Base-by-base conservation (phyloP, 768 basidiomycete genomes). In the Pleurotus cornucopiae region DNA sequence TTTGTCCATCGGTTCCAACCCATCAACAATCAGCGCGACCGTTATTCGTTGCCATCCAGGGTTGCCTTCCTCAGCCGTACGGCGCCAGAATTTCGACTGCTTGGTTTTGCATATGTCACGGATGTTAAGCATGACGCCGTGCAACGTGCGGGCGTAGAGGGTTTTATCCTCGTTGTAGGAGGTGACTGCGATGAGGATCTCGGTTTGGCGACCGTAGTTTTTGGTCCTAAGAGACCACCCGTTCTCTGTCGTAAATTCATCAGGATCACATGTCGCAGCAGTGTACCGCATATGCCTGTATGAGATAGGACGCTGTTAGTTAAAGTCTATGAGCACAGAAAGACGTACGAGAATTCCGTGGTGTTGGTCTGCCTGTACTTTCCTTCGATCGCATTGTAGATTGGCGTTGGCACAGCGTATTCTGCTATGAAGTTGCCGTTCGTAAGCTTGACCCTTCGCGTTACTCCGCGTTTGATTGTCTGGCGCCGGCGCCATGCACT, bases 81-180 rank as follows among this genome's bases (percentile, higher is more conserved):
- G 79, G 45, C 87, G 80, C 91, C 93, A 93, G 73, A 88, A 95
- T 69, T 93, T 94, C 59, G 88, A 92, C 65, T 89, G 88, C 70
- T 94, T 94, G 34, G 91, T 94, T 72, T 89, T 93, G 81, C 93
- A 95, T 61, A 98, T 97, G 64, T 98, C 89, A 61, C 95, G 89
- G 59, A 98, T 95, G 71, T 98, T 98, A 59, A 95, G 71, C 94
- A 98, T 97, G 64, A 97, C 88, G 58, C 91, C 91, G 65, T 98
- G 95, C 39, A 98, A 77, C 0, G 96, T 98, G 60, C 89, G 86
- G 26, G 90, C 83, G 66, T 93, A 91, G 16, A 93, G 81, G 6
- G 84, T 86, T 75, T 93, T 93, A 80, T 94, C 90, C 69, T 94
- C 91, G 59, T 94, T 92, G 75, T 92, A 93, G 4, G 87, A 91